Evolutionary conservation across 2,329 filamentous ascomycete species (phyloP), one percentile per base, ranked within the genome.

Genomic region (Rutstroemia sp.): DNA sequence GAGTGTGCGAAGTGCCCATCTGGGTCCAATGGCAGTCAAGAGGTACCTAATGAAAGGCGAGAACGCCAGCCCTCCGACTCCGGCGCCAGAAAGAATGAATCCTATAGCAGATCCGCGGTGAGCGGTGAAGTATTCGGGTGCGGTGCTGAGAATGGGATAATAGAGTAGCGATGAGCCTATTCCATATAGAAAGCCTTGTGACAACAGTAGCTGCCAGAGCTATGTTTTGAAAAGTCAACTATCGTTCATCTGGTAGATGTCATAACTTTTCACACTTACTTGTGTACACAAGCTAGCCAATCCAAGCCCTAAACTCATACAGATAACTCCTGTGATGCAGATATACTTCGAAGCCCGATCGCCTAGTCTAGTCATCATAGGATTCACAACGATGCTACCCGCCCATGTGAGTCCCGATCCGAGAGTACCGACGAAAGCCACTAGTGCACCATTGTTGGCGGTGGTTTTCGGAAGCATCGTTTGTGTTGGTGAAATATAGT

Each of bases 91-190:
- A 17, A 75, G 63, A 21, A 75, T 73, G 50, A 77, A 70, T 0
- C 74, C 75, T 69, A 77, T 73, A 2, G 75, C 75, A 5, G 71
- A 72, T 2, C 75, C 76, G 6, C 74, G 71, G 57, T 75, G 73
- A n/a, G 67, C 69, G 36, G 69, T 72, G 58, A 78, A 79, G 60
- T 77, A 79, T 62, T 78, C 76, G 0, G 76, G 75, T 9, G 76
- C 73, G 3, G 75, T 73, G 14, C 70, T 72, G 3, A 77, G 63
- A 27, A 78, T 67, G 0, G 74, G 74, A 12, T 66, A 70, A 56
- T 76, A 77, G 16, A 72, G 65, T 7, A 76, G 56, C 0, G 69
- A 69, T 7, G 73, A 72, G 0, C 74, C 74, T 7, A 76, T 63
- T 0, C 68, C 75, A 54, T 73, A 79, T 14, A 77, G 62, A 0